phyloP scores from a whole-genome alignment of 148 eudicot species.

The Rhododendron henanense region DNA sequence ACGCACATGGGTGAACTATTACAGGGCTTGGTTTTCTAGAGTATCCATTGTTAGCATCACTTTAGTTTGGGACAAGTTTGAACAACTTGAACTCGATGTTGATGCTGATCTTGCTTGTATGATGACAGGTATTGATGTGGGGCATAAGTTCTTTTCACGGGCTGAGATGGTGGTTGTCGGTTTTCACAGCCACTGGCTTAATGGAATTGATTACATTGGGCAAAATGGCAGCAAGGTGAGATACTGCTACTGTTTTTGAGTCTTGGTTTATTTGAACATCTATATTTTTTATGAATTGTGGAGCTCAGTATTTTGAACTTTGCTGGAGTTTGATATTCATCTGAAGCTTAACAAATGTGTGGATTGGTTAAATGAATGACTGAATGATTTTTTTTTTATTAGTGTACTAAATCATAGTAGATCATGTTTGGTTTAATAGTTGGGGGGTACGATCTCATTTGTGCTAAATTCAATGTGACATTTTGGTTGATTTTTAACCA shows the following conservation, averaged over 20 bases:
- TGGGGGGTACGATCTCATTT: neutral
- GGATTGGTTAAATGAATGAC: neutral
- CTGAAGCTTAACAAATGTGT: neutral
- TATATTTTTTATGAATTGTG: neutral
- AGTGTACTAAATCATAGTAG: neutral
- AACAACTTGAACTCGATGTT: neutral
- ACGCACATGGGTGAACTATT: neutral
- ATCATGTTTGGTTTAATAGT: conserved; percentile 5
- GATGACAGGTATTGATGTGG: conserved; percentile 80
- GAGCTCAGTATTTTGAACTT: neutral
- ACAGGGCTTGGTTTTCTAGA: neutral
- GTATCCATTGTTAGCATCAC: neutral
- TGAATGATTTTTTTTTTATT: neutral
- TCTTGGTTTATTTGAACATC: neutral
- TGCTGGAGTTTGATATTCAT: conserved; percentile 5
- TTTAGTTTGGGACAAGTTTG: neutral
- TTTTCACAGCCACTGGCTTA: conserved; percentile 85
- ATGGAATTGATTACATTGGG: conserved; percentile 84
- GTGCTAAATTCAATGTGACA: neutral
- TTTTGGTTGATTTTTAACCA: neutral
- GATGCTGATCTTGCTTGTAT: conserved; percentile 11
- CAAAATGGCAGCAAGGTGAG: conserved; percentile 28
- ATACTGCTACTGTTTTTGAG: neutral
- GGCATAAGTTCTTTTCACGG: conserved; percentile 85
- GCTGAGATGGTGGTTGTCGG: conserved; percentile 92